Percentiles rank a stretch among this genome's conserved stretches.
Conservation (phyloP, 139 green algal species). For the Chlamydomonas sphaeroides region DNA sequence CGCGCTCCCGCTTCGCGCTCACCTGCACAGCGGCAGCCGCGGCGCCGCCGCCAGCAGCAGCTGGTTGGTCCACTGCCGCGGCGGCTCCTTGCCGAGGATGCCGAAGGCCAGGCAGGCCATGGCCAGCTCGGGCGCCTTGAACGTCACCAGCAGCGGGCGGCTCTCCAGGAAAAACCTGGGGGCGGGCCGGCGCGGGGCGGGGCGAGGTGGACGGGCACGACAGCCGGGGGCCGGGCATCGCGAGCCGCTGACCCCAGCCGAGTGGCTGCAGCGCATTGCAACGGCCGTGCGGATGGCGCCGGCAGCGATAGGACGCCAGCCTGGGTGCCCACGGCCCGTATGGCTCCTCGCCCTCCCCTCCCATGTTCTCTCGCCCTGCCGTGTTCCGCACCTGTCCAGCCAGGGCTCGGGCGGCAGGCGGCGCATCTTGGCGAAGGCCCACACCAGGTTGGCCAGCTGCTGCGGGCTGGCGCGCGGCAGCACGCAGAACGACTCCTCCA, state of each 20-base stretch:
- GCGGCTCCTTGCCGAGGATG: constrained; percentile 6
- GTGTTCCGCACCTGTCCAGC: constrained; percentile 41
- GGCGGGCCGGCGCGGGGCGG: not conserved
- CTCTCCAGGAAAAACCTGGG: constrained; percentile 48
- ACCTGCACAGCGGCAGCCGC: constrained; percentile 26
- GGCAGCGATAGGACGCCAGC: no score
- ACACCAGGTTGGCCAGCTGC: constrained; percentile 45
- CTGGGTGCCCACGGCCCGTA: not conserved
- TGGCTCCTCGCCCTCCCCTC: not conserved
- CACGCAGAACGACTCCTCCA: constrained; percentile 47
- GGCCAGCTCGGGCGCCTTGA: constrained; percentile 24
- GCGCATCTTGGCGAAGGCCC: constrained; percentile 42
- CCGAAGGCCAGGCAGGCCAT: constrained; percentile 16
- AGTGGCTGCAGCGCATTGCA: no score
- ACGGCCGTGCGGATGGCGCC: no score
- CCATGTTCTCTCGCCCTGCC: no score
- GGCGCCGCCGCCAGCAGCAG: constrained; percentile 28
- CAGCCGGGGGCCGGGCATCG: no score
- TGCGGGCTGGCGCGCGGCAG: constrained; percentile 39
- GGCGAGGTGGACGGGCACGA: no score
- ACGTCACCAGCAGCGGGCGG: constrained; percentile 29
- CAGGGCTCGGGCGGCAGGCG: constrained; percentile 28
- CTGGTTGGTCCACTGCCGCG: constrained; percentile 44
- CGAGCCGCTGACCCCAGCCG: no score
- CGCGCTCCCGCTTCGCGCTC: no score